Percentiles rank a stretch among this genome's conserved stretches.
phyloP scores from a whole-genome alignment of 2,329 filamentous ascomycete species.

The Didymellaceae sp. region DNA sequence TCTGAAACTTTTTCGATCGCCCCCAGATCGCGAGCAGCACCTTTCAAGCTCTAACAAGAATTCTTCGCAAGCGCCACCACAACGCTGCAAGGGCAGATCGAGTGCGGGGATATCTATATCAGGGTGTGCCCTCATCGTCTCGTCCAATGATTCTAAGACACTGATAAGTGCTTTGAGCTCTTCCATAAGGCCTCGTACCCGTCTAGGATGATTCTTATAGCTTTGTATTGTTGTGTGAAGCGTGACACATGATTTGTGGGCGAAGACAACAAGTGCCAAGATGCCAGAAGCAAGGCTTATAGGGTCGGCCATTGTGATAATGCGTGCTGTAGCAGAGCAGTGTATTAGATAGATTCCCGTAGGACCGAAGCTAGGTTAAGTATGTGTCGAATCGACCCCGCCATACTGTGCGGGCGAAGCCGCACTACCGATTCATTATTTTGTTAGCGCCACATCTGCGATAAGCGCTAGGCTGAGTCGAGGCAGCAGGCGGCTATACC shows the following conservation, averaged over 20 bases:
- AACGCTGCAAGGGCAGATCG: slow-evolving; percentile 51
- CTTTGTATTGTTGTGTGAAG: slow-evolving; percentile 19
- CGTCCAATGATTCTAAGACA: slow-evolving; percentile 16
- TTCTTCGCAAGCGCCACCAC: slow-evolving; percentile 52
- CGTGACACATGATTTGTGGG: slow-evolving; percentile 18
- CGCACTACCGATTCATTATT: background rate
- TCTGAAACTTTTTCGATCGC: slow-evolving; percentile 50
- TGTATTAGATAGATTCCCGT: background rate
- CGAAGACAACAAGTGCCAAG: slow-evolving; percentile 17
- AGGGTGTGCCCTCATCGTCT: slow-evolving; percentile 11
- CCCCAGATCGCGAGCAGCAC: slow-evolving; percentile 34
- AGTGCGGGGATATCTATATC: slow-evolving; percentile 24
- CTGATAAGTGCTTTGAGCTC: slow-evolving; percentile 20
- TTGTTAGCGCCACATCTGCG: background rate
- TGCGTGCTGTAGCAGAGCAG: background rate
- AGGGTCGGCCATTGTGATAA: slow-evolving; percentile 20
- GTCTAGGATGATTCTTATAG: slow-evolving; percentile 18
- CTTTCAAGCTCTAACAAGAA: slow-evolving; percentile 50
- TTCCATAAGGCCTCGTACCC: slow-evolving; percentile 19
- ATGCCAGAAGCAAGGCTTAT: slow-evolving; percentile 22
- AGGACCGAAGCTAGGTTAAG: slow-evolving; percentile 1
- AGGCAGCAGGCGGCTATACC: background rate
- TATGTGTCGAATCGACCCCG: background rate
- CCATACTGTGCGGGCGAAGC: background rate
- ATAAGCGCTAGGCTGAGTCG: background rate